phyloP scores from a whole-genome alignment of 2,329 filamentous ascomycete species.

The Chaetomiaceae sp. region DNA sequence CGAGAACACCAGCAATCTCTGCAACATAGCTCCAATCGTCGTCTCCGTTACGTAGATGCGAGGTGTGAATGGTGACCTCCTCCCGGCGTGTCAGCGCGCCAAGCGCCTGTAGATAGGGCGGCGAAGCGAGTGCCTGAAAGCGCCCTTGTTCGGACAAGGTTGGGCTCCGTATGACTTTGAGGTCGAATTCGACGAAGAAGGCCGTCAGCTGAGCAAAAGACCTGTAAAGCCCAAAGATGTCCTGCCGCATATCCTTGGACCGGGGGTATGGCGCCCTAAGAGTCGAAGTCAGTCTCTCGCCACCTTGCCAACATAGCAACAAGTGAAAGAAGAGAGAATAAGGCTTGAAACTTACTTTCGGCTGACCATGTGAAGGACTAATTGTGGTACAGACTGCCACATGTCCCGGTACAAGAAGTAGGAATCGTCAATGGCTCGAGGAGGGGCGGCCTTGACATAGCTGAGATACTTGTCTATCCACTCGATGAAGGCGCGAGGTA shows the following conservation, averaged over 20 bases:
- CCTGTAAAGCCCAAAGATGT: constrained; percentile 36
- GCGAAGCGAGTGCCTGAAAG: constrained; percentile 39
- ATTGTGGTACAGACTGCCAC: constrained; percentile 49
- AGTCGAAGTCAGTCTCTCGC: constrained; percentile 14
- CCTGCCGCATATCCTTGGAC: constrained; percentile 28
- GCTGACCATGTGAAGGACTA: constrained; percentile 36
- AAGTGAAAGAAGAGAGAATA: too few species aligned
- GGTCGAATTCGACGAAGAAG: constrained; percentile 49
- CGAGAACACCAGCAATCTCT: constrained; percentile 39
- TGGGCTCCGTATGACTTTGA: constrained; percentile 30
- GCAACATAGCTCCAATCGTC: constrained; percentile 25
- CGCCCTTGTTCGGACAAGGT: constrained; percentile 28
- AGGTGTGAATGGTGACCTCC: constrained; percentile 28
- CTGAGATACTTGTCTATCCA: constrained; percentile 49
- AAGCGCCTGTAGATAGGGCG: constrained; percentile 44
- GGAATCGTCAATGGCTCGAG: constrained; percentile 37
- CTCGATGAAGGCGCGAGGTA: constrained; percentile 40
- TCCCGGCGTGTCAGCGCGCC: constrained; percentile 32
- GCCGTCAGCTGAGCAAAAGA: constrained; percentile 47
- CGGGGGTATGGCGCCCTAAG: constrained; percentile 28
- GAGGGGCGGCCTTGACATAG: constrained; percentile 35
- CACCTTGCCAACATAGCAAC: background rate
- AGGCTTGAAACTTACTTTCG: constrained; percentile 23
- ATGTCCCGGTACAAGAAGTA: constrained; percentile 43
- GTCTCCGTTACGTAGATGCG: constrained; percentile 16